Evolutionary conservation across 805 yeast genomes (phyloP), one percentile per base, ranked within the genome.

Genomic region (Zygosaccharomyces siamensis): DNA sequence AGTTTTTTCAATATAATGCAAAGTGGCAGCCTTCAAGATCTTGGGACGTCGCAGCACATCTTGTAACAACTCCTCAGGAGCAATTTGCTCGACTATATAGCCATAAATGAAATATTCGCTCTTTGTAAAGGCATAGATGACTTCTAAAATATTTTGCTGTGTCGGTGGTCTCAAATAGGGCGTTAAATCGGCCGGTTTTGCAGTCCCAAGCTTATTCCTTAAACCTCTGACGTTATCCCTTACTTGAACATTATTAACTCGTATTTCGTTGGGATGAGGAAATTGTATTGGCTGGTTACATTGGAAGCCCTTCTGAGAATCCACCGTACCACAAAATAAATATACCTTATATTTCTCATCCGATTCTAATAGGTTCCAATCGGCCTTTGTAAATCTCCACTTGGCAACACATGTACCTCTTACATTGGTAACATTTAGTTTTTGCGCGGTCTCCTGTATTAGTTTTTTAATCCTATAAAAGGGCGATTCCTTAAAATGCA

Each of bases 131-230:
- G 83, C 83, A 60, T 83, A 86, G 2, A 75, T 72, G 24, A 83
- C 61, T 48, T 76, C 78, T 31, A 84, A 60, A 7, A 62, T 59
- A 59, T 81, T 84, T 20, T 54, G 39, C 4, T 53, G 54, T 7
- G 67, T 68, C 14, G 63, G 52, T 1, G 60, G 54, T 21, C 49
- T 54, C n/a, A 78, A 42, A 37, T 71, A 69, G 2, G 72, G 72
- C 0, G 96, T 85, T 37, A 92, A 56, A 63, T 90, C 86, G 0
- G 88, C 89, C 0, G 97, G 97, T 51, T 79, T 77, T 1, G 89
- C 84, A 0, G 96, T 83, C 0, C 96, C 96, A 0, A 78, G 77
- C 50, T 76, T 78, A 41, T 84, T 84, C 60, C 88, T 88, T 27
- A 89, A 69, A 0, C 97, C 97, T 47, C 82, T 78, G 1, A 82